Percentiles rank a stretch among this genome's conserved stretches.
These are phyloP conservation scores for Ophiostoma piceae DNA, from an alignment of 2,329 filamentous ascomycete species.

Conservation along the genomic window DNA sequence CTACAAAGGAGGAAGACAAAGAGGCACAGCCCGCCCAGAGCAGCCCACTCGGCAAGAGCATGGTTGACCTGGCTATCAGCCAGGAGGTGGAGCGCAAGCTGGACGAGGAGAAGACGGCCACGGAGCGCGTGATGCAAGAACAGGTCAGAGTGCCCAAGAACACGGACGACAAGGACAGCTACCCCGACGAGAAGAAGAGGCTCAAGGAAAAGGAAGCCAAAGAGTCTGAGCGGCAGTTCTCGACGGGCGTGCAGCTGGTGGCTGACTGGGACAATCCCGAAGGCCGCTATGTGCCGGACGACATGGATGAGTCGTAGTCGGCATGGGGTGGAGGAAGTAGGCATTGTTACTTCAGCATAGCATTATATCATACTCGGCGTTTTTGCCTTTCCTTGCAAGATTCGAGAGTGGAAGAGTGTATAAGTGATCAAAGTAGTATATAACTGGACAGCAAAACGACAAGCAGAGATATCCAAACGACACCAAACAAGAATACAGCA, in stretches of 20 bases:
- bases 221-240: conserved; percentile 8
- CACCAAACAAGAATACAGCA: too few relatives aligned
- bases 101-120: neutral
- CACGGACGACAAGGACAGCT: neutral
- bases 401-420: neutral
- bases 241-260: conserved; percentile 19
- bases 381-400: neutral
- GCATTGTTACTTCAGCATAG: neutral
- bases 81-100: neutral
- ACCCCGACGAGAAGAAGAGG: neutral
- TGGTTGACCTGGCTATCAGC: neutral
- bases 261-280: conserved; percentile 29
- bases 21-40: neutral
- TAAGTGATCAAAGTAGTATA: neutral
- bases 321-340: neutral
- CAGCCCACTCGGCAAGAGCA: neutral
- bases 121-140: neutral
- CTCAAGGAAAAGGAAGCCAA: neutral
- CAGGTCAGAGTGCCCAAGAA: neutral
- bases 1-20: neutral
- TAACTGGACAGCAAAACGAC: too few relatives aligned
- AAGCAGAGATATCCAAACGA: too few relatives aligned
- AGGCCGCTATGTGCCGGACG: conserved; percentile 24
- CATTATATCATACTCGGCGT: neutral
- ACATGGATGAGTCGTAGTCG: conserved; percentile 13